A percentile compares a stretch with the other conserved stretches of the same genome.
Evolutionary conservation across 2,329 filamentous ascomycete genomes (phyloP).

Genomic region (Stemphylium vesicarium): DNA sequence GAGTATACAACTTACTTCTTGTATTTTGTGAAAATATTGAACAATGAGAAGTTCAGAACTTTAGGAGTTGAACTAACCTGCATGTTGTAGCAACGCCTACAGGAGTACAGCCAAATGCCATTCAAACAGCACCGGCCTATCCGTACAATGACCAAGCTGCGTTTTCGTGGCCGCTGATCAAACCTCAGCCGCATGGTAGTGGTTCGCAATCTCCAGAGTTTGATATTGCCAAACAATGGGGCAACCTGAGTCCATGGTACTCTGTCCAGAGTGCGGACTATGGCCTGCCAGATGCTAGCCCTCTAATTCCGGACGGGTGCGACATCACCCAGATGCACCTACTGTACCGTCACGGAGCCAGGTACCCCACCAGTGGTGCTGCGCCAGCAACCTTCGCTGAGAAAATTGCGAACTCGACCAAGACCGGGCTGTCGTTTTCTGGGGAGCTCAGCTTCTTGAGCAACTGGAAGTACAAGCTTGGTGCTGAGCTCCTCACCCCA

Average conservation of each 20-base stretch:
- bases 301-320: constrained; percentile 34
- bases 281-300: constrained; percentile 34
- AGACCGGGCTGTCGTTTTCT: constrained; percentile 29
- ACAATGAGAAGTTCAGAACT: too few relatives aligned
- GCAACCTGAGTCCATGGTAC: constrained; percentile 41
- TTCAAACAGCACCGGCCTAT: constrained; percentile 36
- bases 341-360: constrained; percentile 40
- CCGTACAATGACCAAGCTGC: constrained; percentile 36
- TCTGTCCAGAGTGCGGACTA: constrained; percentile 38
- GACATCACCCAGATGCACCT: constrained; percentile 38
- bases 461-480: constrained; percentile 40
- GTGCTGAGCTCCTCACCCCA: constrained; percentile 39
- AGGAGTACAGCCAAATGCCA: constrained; percentile 35
- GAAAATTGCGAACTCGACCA: constrained; percentile 36
- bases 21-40: neutral
- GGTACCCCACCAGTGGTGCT: constrained; percentile 38
- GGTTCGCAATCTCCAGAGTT: constrained; percentile 24
- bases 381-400: constrained; percentile 33
- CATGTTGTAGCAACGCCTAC: constrained; percentile 28
- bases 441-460: constrained; percentile 36
- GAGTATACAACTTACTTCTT: neutral
- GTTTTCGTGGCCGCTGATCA: constrained; percentile 31
- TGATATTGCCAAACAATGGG: constrained; percentile 41
- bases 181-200: constrained; percentile 30
- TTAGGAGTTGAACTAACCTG: too few relatives aligned